These are phyloP conservation scores for Picea abies DNA, from an alignment of 83 land plant genomes.

Conservation along the genomic window DNA sequence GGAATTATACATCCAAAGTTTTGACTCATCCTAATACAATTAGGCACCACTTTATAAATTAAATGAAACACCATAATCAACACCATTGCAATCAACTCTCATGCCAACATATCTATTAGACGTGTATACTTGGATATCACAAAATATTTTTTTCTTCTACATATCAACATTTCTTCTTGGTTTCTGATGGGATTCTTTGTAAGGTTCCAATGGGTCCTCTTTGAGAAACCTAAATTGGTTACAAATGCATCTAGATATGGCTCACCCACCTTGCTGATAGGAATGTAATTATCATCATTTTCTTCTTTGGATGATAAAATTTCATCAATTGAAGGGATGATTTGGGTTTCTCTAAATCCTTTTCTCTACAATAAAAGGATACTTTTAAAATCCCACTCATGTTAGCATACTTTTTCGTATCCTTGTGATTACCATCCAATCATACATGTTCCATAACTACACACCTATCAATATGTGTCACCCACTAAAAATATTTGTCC, in stretches of 20 bases:
- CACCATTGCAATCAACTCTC: constrained; percentile 1
- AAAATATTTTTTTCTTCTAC: background rate
- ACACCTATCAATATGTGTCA: no score
- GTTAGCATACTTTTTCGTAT: no score
- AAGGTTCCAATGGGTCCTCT: background rate
- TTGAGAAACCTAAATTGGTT: background rate
- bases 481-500: no score
- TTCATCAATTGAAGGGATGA: background rate
- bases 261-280: background rate
- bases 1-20: constrained; percentile 30
- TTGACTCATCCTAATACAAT: constrained; percentile 11
- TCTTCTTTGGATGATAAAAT: background rate
- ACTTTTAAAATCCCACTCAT: no score
- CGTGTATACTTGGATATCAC: constrained; percentile 16
- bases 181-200: background rate
- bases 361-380: background rate
- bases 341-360: constrained; percentile 16
- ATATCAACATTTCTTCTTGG: background rate
- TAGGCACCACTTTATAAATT: no score
- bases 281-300: background rate
- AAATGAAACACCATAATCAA: constrained; percentile 11
- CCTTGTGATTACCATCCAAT: no score
- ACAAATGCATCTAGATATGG: background rate
- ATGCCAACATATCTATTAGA: background rate
- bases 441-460: no score